Evolutionary conservation across 345 rosid species (phyloP), one percentile per base, ranked within the genome.

Genomic region (Gossypium ekmanianum): DNA sequence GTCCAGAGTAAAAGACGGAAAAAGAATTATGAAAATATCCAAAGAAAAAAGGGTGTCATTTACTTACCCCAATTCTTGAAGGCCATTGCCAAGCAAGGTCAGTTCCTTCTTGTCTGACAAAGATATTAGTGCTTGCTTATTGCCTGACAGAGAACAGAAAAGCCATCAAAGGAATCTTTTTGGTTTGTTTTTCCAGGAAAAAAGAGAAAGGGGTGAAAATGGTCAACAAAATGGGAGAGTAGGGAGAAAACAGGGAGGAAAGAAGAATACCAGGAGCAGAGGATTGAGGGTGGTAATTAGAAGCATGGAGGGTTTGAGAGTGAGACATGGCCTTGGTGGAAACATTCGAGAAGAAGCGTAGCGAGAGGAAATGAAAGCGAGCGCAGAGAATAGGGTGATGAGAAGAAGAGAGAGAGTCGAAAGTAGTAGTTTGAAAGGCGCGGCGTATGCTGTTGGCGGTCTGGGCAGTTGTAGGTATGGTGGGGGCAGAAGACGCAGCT

Each of bases 121-220:
- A 75, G 98, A 94, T 81, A 94, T 88, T 77, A 92, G 80, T 18
- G 88, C 97, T 79, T 85, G 97, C 89, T 92, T 92, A 47, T 81
- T 80, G 3, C 83, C 97, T 94, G 79, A 75, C 79, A 75, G 71
- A 39, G 17, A 69, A 20, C 59, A 29, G 24, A 54, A 51, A 63
- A 72, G 65, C 11, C 61, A 44, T 22, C 6, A 68, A 45, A 47
- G 14, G 3, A 9, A 26, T 12, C 58, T 7, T 1, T 12, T 43
- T 43, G 4, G 8, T 55, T 7, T 20, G 2, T 5, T 43, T 18
- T 44, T 65, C 48, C 18, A 11, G 8, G 7, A 4, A 64, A 7
- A 41, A 61, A 34, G 2, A 26, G 7, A 43, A 3, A 45, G 2
- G 2, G n/a, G 27, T 13, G 18, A 44, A 67, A 12, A 67, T 3